Percentiles rank a stretch among this genome's conserved stretches.
phyloP scores from a whole-genome alignment of 148 eudicot species.

The Chenopodium suecicum region DNA sequence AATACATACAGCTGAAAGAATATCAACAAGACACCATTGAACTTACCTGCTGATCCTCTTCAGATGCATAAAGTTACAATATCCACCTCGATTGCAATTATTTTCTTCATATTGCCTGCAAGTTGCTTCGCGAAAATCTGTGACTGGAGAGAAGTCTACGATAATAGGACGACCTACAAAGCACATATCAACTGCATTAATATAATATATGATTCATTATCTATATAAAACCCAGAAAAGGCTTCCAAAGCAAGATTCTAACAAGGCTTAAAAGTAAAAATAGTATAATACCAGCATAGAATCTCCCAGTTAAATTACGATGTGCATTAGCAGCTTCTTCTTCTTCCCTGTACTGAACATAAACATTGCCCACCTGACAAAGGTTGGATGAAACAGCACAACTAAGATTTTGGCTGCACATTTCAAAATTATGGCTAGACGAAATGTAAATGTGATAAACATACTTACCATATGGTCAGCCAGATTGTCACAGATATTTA shows the following conservation, averaged over 20 bases:
- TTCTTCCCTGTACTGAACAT: conserved; percentile 89
- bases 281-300: conserved; percentile 60
- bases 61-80: conserved; percentile 95
- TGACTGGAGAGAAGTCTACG: conserved; percentile 95
- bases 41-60: conserved; percentile 74
- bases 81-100: conserved; percentile 90
- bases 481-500: conserved; percentile 87
- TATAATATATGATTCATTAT: neutral
- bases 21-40: neutral
- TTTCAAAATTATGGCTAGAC: neutral
- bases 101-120: conserved; percentile 97
- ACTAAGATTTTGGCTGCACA: neutral
- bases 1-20: neutral
- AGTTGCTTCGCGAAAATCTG: conserved; percentile 97
- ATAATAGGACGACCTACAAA: conserved; percentile 81
- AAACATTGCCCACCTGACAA: conserved; percentile 88
- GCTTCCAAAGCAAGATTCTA: neutral
- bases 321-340: conserved; percentile 83
- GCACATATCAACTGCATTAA: neutral
- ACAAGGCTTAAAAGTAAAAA: neutral
- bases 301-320: conserved; percentile 72
- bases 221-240: too few species aligned
- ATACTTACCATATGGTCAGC: conserved; percentile 87
- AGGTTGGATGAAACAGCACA: neutral
- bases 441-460: neutral